Evolutionary conservation across 2,329 filamentous ascomycete species (phyloP), one percentile per base, ranked within the genome.

Genomic region (Aspergillus felis): DNA sequence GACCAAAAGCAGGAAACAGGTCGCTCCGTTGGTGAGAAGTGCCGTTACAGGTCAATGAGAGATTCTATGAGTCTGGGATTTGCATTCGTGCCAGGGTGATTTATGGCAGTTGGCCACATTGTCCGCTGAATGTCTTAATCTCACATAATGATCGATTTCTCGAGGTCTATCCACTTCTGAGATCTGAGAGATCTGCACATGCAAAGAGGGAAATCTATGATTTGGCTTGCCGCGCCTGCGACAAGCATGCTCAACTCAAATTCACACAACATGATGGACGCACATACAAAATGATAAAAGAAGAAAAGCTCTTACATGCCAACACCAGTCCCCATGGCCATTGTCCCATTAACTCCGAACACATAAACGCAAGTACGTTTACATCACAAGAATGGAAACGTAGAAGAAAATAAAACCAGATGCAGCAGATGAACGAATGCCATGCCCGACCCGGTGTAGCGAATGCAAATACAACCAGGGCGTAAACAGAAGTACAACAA

Each of bases 1-100:
- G 47, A 78, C 78, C 49, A 82, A 83, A 60, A 87, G 84, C 66
- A 78, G 85, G 61, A 88, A 88, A 71, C 81, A 83, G 72, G 84
- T 87, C 51, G 85, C 80, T 17, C 85, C 85, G 53, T 65, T 87
- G 66, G 64, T 87, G 52, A 78, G 84, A 61, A 76, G 79, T 61
- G 78, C 78, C 1, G 71, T 79, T 47, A 53, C 66, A 17, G 63
- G 61, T 35, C 35, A 67, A 35, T 68, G 55, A 57, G 9, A 24
- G 20, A 25, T 47, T 47, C 32, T 7, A 38, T 6, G 32, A 38
- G 32, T 38, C 14, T 17, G 14, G 6, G 17, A 32, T 32, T 32
- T 38, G 14, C 32, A 38, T 38, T 6, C 14, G 14, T 38, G 14
- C 5, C 12, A 35, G 3, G 10, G 4, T 14, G 3, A 6, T 17